Evolutionary conservation across 768 basidiomycete species (phyloP).

Genomic region (Tylopilus rubrobrunneus): DNA sequence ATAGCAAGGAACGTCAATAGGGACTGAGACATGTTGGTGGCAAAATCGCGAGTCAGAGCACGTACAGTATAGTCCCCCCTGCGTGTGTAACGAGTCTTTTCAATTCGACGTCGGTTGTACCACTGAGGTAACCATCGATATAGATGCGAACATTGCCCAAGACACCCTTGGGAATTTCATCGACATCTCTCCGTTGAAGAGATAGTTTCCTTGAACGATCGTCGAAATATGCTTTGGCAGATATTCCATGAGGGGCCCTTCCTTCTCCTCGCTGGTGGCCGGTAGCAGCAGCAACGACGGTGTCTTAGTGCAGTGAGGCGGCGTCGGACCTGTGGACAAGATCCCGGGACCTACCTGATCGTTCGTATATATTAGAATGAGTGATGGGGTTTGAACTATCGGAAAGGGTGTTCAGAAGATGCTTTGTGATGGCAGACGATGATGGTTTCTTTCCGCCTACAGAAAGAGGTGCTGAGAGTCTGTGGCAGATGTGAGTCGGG

Average conservation of each 20-base stretch:
- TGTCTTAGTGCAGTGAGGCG: constrained; percentile 37
- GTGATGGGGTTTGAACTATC: constrained; percentile 56
- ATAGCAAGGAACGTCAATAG: background rate
- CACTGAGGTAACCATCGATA: constrained; percentile 64
- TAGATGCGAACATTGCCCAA: constrained; percentile 52
- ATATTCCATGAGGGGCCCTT: constrained; percentile 21
- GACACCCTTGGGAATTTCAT: constrained; percentile 21
- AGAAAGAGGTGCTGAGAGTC: constrained; percentile 30
- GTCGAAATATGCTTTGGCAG: constrained; percentile 36
- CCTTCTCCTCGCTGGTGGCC: constrained; percentile 66
- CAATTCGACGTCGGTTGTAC: constrained; percentile 79
- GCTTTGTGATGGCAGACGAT: constrained; percentile 47
- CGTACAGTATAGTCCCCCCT: constrained; percentile 66
- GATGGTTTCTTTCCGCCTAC: constrained; percentile 36
- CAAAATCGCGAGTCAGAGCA: constrained; percentile 1
- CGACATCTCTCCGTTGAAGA: constrained; percentile 22
- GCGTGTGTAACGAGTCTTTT: constrained; percentile 61
- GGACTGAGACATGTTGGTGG: background rate
- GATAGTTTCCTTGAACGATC: constrained; percentile 46
- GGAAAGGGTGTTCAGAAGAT: constrained; percentile 57
- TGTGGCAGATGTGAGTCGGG: constrained; percentile 5
- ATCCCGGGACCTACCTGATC: constrained; percentile 46
- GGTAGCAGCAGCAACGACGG: constrained; percentile 57
- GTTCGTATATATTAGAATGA: constrained; percentile 58
- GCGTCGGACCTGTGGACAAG: no score